These are phyloP conservation scores for Nothophytophthora sp. DNA, from an alignment of 352 stramenopile species.

Conservation along the genomic window DNA sequence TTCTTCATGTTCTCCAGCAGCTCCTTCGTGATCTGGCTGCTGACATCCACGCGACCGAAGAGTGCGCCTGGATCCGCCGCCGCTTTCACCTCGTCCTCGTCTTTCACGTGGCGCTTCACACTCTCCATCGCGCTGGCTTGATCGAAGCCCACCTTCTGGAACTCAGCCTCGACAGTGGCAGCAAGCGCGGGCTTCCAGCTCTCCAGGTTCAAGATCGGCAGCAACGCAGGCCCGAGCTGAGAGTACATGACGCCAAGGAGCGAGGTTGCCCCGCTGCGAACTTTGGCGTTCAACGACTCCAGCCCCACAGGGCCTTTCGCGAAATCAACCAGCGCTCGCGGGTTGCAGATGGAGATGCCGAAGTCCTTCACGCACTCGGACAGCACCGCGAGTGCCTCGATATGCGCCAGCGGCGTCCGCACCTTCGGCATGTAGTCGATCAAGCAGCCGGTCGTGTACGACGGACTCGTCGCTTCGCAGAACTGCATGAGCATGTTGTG, in stretches of 20 bases:
- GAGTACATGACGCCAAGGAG: conserved; percentile 83
- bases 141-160: conserved; percentile 83
- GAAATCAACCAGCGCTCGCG: conserved; percentile 73
- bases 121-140: conserved; percentile 50
- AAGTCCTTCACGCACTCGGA: conserved; percentile 80
- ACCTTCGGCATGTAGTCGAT: conserved; percentile 77
- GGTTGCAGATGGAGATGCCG: conserved; percentile 68
- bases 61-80: conserved; percentile 47
- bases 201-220: conserved; percentile 81
- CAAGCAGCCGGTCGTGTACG: conserved; percentile 78
- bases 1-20: conserved; percentile 87
- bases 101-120: conserved; percentile 72
- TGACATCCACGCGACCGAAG: conserved; percentile 81
- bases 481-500: conserved; percentile 75
- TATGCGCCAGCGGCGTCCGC: conserved; percentile 76
- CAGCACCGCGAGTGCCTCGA: conserved; percentile 66
- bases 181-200: conserved; percentile 85
- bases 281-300: conserved; percentile 82
- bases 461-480: conserved; percentile 71
- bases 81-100: conserved; percentile 53
- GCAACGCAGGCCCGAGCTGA: conserved; percentile 75
- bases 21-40: conserved; percentile 82
- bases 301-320: conserved; percentile 70
- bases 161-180: conserved; percentile 72
- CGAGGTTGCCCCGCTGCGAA: conserved; percentile 62